Evolutionary conservation across 2,329 filamentous ascomycete genomes (phyloP).

Genomic region (Fusarium luffae): DNA sequence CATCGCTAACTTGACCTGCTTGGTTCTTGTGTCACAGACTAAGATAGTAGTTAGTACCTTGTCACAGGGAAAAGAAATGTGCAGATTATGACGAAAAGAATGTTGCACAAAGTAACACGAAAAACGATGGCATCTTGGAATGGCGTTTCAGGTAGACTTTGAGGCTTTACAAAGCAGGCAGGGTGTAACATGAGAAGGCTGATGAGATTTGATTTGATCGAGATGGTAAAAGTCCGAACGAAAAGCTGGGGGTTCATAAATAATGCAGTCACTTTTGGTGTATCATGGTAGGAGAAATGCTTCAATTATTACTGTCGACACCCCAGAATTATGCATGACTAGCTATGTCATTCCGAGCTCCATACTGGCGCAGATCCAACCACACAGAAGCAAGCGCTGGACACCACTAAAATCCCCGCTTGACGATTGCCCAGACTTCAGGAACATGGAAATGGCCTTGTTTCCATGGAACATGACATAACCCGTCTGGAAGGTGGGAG

Average conservation of each 20-base stretch:
- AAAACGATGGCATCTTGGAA: background rate
- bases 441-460: conserved; percentile 14
- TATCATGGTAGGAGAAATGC: rapidly evolving
- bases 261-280: background rate
- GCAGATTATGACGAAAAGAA: background rate
- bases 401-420: background rate
- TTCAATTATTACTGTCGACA: background rate
- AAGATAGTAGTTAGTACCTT: background rate
- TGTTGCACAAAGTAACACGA: background rate
- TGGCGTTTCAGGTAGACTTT: background rate
- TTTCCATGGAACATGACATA: conserved; percentile 35
- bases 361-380: conserved; percentile 8
- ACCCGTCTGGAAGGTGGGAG: background rate
- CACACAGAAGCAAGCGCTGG: conserved; percentile 19
- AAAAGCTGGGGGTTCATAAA: background rate
- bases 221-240: conserved; percentile 5
- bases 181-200: background rate
- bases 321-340: background rate
- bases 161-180: background rate
- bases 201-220: conserved; percentile 5
- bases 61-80: background rate
- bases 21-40: background rate
- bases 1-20: background rate
- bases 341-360: conserved; percentile 24
- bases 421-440: background rate